Percentiles rank a stretch among this genome's conserved stretches.
phyloP scores from a whole-genome alignment of 164 flowering plant genomes.

The Hamamelis virginiana region DNA sequence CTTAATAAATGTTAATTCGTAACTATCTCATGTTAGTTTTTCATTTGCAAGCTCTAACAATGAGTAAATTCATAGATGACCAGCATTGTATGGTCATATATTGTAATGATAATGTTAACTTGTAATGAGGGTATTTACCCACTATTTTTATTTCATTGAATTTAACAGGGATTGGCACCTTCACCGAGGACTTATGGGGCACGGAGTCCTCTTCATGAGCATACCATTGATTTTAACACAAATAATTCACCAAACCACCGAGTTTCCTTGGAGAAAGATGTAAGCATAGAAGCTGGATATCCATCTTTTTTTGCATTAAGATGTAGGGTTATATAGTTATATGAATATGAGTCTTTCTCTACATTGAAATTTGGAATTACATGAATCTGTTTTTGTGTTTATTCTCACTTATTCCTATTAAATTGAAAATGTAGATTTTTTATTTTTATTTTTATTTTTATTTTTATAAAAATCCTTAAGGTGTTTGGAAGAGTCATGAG shows the following conservation, averaged over 20 bases:
- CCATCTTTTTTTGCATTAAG: not conserved
- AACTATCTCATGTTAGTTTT: not conserved
- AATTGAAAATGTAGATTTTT: too few relatives aligned
- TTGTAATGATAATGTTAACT: not conserved
- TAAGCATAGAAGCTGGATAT: conserved; percentile 29
- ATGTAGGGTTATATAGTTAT: not conserved
- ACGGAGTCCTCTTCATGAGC: conserved; percentile 40
- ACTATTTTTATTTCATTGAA: not conserved
- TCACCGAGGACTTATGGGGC: conserved; percentile 25
- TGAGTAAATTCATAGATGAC: not conserved
- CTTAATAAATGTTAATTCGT: not conserved
- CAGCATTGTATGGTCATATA: not conserved
- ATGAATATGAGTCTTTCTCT: not conserved
- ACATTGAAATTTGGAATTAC: not conserved
- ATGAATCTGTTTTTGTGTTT: not conserved
- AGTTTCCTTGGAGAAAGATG: conserved; percentile 81
- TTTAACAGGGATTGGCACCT: conserved; percentile 38
- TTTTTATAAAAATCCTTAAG: too few relatives aligned
- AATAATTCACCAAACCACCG: conserved; percentile 42
- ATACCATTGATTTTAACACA: conserved; percentile 21
- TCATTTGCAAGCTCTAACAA: not conserved
- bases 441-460: too few relatives aligned
- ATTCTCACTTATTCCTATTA: not conserved
- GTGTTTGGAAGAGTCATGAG: too few relatives aligned
- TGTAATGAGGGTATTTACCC: not conserved